Conservation (phyloP, 2,329 filamentous ascomycete genomes). For the Colletotrichum sp. region DNA sequence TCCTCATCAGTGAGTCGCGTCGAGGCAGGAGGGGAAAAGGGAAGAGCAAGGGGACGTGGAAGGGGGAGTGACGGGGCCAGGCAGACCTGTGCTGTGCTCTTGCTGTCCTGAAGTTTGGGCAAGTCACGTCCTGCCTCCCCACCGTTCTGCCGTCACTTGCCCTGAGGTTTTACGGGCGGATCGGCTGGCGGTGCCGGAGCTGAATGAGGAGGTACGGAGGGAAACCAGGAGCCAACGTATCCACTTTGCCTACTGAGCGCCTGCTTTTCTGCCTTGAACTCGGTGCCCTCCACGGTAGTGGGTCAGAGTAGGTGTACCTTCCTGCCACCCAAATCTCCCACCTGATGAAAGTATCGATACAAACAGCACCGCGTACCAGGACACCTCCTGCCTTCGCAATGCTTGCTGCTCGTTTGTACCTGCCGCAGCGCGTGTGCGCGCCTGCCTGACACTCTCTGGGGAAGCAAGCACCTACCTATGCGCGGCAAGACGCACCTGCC, state of each 20-base stretch:
- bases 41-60: not conserved
- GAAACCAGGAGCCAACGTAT: not conserved
- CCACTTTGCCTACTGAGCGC: constrained; percentile 1
- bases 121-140: not conserved
- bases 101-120: not conserved
- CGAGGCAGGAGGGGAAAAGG: not conserved
- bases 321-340: not conserved
- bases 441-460: not conserved
- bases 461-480: not conserved
- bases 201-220: constrained; percentile 12
- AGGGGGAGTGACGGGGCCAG: not conserved
- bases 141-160: not conserved
- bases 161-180: constrained; percentile 20
- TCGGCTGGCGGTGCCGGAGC: constrained; percentile 24
- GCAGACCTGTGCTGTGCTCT: not conserved
- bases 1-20: not conserved
- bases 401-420: not conserved
- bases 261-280: not conserved
- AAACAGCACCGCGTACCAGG: not conserved
- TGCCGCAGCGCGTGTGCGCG: constrained; percentile 9
- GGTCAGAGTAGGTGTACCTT: not conserved
- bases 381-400: not conserved
- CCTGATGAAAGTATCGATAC: not conserved
- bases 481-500: not conserved
- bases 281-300: not conserved